phyloP scores from a whole-genome alignment of 495 filamentous ascomycete genomes.

The Paragyromitra xinjiangensis region DNA sequence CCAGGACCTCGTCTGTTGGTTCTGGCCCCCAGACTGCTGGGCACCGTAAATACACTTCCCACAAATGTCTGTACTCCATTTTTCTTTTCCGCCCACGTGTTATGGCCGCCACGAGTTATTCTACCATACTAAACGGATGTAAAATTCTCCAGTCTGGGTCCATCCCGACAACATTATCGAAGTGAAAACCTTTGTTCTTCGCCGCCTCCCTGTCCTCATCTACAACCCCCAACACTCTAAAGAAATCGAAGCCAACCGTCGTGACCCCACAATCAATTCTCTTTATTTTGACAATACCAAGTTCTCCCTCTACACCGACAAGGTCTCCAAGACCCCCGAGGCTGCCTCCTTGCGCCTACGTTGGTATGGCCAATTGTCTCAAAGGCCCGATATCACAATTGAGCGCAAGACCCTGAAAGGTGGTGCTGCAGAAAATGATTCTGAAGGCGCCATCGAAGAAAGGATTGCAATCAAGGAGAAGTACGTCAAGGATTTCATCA shows the following conservation, averaged over 20 bases:
- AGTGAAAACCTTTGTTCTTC: conserved; percentile 92
- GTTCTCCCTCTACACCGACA: conserved; percentile 84
- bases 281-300: conserved; percentile 91
- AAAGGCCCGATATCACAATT: conserved; percentile 78
- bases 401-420: conserved; percentile 90
- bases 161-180: conserved; percentile 93
- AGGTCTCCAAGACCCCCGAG: conserved; percentile 78
- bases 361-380: conserved; percentile 87
- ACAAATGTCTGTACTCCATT: conserved; percentile 72
- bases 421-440: conserved; percentile 67
- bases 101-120: not conserved
- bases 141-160: conserved; percentile 75
- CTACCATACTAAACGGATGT: conserved; percentile 33
- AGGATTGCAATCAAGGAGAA: conserved; percentile 90
- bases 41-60: conserved; percentile 72
- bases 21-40: conserved; percentile 64
- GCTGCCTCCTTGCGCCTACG: conserved; percentile 84
- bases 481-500: conserved; percentile 87
- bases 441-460: conserved; percentile 66
- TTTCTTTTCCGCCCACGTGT: not conserved
- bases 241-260: conserved; percentile 74
- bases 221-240: conserved; percentile 88
- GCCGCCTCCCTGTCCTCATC: conserved; percentile 86
- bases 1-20: conserved; percentile 60
- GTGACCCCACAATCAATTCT: conserved; percentile 91